Evolutionary conservation across 495 filamentous ascomycete genomes (phyloP).

Genomic region (Tuber magnatum): DNA sequence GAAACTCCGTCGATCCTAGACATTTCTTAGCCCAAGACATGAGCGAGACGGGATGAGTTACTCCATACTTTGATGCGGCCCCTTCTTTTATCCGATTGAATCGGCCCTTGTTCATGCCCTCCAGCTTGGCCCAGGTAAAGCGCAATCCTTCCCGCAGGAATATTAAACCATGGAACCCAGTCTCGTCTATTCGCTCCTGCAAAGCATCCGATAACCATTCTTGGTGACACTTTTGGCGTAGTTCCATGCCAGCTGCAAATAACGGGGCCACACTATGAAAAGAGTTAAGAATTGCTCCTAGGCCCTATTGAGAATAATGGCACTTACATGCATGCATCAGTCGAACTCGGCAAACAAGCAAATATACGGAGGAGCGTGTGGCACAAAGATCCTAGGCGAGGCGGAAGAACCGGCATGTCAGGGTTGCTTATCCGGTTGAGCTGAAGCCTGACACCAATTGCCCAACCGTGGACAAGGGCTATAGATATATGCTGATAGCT

Average conservation of each 20-base stretch:
- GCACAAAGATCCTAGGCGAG: slow-evolving; percentile 31
- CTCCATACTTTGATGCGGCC: slow-evolving; percentile 33
- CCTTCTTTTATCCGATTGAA: slow-evolving; percentile 38
- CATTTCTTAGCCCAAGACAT: slow-evolving; percentile 5
- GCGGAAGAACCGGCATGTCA: slow-evolving; percentile 24
- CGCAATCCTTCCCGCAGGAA: slow-evolving; percentile 36
- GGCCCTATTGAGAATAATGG: background rate
- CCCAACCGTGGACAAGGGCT: slow-evolving; percentile 33
- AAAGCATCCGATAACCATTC: slow-evolving; percentile 27
- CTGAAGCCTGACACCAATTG: slow-evolving; percentile 32
- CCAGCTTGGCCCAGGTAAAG: slow-evolving; percentile 33
- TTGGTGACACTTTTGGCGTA: slow-evolving; percentile 34
- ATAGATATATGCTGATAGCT: slow-evolving; percentile 31
- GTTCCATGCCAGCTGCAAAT: slow-evolving; percentile 35
- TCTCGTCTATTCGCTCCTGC: slow-evolving; percentile 27
- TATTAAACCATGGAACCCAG: slow-evolving; percentile 29
- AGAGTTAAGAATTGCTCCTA: background rate
- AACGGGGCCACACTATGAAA: slow-evolving; percentile 25
- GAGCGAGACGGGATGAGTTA: background rate
- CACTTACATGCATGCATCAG: slow-evolving; percentile 35
- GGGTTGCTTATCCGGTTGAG: slow-evolving; percentile 35
- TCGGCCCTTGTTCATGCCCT: slow-evolving; percentile 31
- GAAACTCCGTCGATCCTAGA: slow-evolving; percentile 36
- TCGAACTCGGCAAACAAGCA: slow-evolving; percentile 27
- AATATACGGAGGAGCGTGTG: slow-evolving; percentile 34